Evolutionary conservation across 805 yeast genomes (phyloP), one percentile per base, ranked within the genome.

Genomic region (Cyberlindnera galapagoensis): DNA sequence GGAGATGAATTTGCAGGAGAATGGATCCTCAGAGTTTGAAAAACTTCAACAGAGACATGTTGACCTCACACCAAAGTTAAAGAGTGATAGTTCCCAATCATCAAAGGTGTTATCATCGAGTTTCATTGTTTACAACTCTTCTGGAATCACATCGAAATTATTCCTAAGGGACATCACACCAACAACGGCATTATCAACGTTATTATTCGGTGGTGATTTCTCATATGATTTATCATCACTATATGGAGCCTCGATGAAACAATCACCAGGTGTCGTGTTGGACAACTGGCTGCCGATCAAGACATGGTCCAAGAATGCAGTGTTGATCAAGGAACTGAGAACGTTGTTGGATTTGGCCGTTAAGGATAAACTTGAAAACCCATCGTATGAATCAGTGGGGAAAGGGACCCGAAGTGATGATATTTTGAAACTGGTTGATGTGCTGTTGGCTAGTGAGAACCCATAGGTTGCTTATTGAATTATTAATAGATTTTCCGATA

Each of bases 301-400:
- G 40, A 85, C 96, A 1, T 90, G 97, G 97, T 81, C 95, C 42
- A 83, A 92, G 43, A 85, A 88, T 47, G 97, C 88, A 2, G 95
- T 90, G 3, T 60, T 90, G 28, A 69, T 88, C 19, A 81, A 83
- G 36, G 74, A 80, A 37, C 58, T 90, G 35, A 63, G 94, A 46
- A 49, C 58, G 9, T 52, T 85, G 28, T 56, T 90, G 20, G 95
- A 87, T 49, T 61, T 66, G 13, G 74, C 82, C 0, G 71, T 90
- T 34, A 80, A 72, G 26, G 67, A 65, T 15, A 75, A 75, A 42
- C 61, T 88, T 27, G 74, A 65, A 14, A 58, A 57, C 21, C 81
- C 83, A 3, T 45, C 52, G 4, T 63, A 59, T 32, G 47, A 47
- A 1, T 27, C 34, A 7, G 21, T 42, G 6, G 33, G 36, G 19